Evolutionary conservation across 495 filamentous ascomycete species (phyloP).

Genomic region (Penicilliopsis zonata): DNA sequence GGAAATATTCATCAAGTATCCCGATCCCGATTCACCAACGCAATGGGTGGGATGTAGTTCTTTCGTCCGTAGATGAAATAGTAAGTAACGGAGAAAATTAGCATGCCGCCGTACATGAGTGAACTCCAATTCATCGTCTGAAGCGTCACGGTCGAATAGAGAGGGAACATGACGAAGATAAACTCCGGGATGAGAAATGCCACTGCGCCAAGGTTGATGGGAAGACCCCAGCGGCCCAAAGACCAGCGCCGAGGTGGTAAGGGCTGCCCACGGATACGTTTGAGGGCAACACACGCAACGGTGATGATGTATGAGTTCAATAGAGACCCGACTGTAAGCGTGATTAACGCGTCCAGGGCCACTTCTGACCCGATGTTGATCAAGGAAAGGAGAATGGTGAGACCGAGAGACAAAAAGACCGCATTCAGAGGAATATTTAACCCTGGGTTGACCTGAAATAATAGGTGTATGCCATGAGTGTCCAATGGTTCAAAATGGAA

Average conservation of each 20-base stretch:
- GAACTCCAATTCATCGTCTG: constrained; percentile 38
- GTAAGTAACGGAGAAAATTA: constrained; percentile 31
- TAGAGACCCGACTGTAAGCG: constrained; percentile 27
- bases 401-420: constrained; percentile 30
- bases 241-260: constrained; percentile 35
- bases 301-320: constrained; percentile 39
- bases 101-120: constrained; percentile 33
- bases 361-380: constrained; percentile 41
- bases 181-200: constrained; percentile 33
- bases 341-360: constrained; percentile 35
- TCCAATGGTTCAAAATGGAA: constrained; percentile 4
- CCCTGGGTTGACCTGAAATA: constrained; percentile 28
- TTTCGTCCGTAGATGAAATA: constrained; percentile 29
- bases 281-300: constrained; percentile 34
- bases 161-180: constrained; percentile 42
- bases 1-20: too few species aligned
- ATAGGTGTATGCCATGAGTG: too few species aligned
- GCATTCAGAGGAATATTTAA: constrained; percentile 43
- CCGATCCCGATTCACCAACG: constrained; percentile 32
- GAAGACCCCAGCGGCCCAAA: constrained; percentile 35
- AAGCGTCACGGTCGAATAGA: constrained; percentile 22
- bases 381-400: constrained; percentile 35
- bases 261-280: constrained; percentile 25
- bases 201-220: constrained; percentile 31
- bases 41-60: constrained; percentile 33